Conservation (phyloP, 2,329 filamentous ascomycete genomes). For the Phialocephala sp. region DNA sequence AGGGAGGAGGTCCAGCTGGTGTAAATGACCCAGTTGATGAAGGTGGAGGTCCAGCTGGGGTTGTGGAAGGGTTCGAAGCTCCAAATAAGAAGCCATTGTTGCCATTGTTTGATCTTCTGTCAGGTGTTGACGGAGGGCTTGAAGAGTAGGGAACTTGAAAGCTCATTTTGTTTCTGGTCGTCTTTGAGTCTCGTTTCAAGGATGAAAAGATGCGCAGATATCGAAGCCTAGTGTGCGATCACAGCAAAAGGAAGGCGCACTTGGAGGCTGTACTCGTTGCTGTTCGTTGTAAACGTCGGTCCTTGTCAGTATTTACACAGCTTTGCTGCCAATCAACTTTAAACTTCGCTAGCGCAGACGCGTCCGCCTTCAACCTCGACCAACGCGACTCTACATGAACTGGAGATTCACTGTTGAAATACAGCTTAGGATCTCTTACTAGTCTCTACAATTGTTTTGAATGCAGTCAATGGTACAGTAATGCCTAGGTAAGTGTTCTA, state of each 20-base stretch:
- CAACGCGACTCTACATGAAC: not conserved
- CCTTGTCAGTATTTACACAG: conserved; percentile 6
- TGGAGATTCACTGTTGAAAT: not conserved
- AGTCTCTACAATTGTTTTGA: not conserved
- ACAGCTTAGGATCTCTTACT: not conserved
- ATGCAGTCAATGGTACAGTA: conserved; percentile 35
- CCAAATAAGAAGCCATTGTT: conserved; percentile 39
- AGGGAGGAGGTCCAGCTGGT: conserved; percentile 58
- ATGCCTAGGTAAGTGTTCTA: conserved; percentile 43
- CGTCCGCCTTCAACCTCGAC: not conserved
- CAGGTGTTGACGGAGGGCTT: conserved; percentile 45
- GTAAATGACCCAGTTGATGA: conserved; percentile 60
- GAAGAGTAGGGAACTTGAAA: conserved; percentile 39
- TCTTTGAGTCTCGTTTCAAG: not conserved
- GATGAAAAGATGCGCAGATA: not conserved
- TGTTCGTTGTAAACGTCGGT: not conserved
- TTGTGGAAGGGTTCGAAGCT: conserved; percentile 54
- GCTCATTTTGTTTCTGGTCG: conserved; percentile 19
- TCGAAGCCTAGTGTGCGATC: not conserved
- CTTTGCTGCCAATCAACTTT: conserved; percentile 3
- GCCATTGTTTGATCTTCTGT: conserved; percentile 38
- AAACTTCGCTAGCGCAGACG: not conserved
- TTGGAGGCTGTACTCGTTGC: not conserved
- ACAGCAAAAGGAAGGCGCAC: not conserved
- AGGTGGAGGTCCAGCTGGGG: conserved; percentile 61